These are phyloP conservation scores for Litchi chinensis DNA, from an alignment of 345 rosid species.

Conservation along the genomic window DNA sequence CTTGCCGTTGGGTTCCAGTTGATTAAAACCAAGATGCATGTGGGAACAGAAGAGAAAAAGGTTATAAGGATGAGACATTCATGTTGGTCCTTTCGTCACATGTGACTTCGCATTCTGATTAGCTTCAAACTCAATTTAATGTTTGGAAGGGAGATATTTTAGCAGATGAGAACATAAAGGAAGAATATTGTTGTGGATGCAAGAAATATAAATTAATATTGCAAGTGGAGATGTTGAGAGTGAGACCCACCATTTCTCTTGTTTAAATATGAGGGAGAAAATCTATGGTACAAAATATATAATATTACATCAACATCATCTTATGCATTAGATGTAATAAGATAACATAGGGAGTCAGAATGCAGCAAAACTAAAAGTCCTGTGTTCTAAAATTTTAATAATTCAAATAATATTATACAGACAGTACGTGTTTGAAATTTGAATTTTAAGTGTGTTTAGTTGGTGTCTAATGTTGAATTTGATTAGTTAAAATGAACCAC, in stretches of 20 bases:
- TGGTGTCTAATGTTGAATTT: neutral
- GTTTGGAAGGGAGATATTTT: constrained; percentile 13
- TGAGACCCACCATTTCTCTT: constrained; percentile 36
- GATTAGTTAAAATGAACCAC: neutral
- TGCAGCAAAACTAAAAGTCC: neutral
- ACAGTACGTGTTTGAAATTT: neutral
- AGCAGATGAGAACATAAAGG: constrained; percentile 34
- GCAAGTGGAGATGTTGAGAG: constrained; percentile 28
- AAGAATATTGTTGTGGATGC: constrained; percentile 30
- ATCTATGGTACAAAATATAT: neutral
- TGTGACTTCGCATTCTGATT: constrained; percentile 24
- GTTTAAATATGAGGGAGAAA: neutral
- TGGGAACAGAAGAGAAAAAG: neutral
- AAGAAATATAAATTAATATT: constrained; percentile 11
- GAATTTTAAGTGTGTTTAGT: neutral
- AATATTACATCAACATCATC: no score
- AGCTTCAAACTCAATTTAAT: constrained; percentile 10
- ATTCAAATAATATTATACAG: neutral
- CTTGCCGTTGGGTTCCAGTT: neutral
- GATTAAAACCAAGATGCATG: constrained; percentile 6
- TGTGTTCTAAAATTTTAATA: neutral
- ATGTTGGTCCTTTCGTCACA: constrained; percentile 26
- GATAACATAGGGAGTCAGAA: neutral
- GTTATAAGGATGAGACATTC: constrained; percentile 21
- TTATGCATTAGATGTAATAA: neutral